These are phyloP conservation scores for Ophiocordyceps camponoti-leonardi DNA, from an alignment of 2,329 filamentous ascomycete genomes.

Conservation along the genomic window DNA sequence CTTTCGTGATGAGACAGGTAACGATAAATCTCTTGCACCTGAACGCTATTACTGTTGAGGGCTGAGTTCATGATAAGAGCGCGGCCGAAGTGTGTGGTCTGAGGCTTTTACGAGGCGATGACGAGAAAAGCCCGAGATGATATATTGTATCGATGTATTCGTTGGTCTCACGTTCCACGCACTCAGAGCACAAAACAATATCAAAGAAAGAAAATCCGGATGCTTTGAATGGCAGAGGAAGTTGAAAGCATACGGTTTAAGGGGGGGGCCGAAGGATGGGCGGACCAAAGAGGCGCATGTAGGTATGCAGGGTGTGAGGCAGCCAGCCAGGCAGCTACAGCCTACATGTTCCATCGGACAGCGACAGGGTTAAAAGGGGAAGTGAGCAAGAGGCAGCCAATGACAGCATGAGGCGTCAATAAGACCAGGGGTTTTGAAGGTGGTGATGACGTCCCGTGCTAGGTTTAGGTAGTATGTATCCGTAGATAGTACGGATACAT, in stretches of 20 bases:
- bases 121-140: too few relatives aligned
- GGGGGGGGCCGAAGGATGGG: background rate
- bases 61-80: background rate
- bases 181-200: background rate
- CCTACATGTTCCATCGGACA: background rate
- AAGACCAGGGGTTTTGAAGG: background rate
- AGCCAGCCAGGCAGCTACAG: background rate
- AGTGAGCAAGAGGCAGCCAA: background rate
- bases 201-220: too few relatives aligned
- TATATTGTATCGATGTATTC: background rate
- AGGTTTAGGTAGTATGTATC: too few relatives aligned
- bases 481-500: background rate
- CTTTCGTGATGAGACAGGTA: background rate
- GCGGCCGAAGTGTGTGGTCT: background rate
- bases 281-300: background rate
- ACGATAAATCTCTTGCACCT: conserved; percentile 1
- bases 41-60: background rate
- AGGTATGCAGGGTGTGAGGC: background rate
- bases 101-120: background rate
- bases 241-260: background rate
- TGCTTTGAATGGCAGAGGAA: background rate
- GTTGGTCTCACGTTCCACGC: background rate
- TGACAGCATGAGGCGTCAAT: background rate
- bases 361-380: background rate
- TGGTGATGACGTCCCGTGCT: background rate